A percentile compares a stretch with the other conserved stretches of the same genome.
phyloP scores from a whole-genome alignment of 768 basidiomycete species.

The Sutorius australiensis region DNA sequence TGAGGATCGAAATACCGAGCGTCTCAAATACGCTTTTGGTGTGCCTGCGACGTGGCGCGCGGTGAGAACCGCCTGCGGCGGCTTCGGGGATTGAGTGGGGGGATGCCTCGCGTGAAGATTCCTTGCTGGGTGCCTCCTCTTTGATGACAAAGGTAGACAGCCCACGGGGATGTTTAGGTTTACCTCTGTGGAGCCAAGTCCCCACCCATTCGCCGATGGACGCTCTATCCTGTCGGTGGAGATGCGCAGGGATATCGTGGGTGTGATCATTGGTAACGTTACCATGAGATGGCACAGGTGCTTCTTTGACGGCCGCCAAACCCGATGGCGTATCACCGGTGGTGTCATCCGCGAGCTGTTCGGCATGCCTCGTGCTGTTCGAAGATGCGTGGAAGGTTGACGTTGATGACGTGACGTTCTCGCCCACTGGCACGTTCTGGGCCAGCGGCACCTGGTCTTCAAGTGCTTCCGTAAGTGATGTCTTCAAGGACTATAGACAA shows the following conservation, averaged over 20 bases:
- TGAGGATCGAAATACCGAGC: constrained; percentile 65
- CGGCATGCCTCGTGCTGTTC: neutral
- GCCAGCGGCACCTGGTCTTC: constrained; percentile 46
- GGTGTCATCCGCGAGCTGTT: constrained; percentile 1
- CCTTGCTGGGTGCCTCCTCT: constrained; percentile 21
- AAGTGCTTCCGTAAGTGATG: constrained; percentile 45
- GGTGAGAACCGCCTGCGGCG: constrained; percentile 13
- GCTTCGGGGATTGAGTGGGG: constrained; percentile 14
- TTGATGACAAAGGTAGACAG: constrained; percentile 19
- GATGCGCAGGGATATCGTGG: constrained; percentile 10
- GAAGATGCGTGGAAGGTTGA: constrained; percentile 6
- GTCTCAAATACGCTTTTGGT: constrained; percentile 69
- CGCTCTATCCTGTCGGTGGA: constrained; percentile 32
- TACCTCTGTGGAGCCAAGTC: constrained; percentile 63
- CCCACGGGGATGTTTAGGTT: constrained; percentile 27
- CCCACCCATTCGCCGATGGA: constrained; percentile 74
- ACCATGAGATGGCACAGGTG: constrained; percentile 3
- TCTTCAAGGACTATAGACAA: constrained; percentile 38
- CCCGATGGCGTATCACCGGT: neutral
- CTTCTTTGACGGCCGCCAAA: neutral
- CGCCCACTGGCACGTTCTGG: constrained; percentile 22
- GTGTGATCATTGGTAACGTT: constrained; percentile 2
- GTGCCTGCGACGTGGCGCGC: constrained; percentile 36
- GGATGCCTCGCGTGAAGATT: constrained; percentile 22
- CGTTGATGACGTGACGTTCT: constrained; percentile 17